phyloP scores from a whole-genome alignment of 176 grass and related monocot genomes.

The Cenchrus fungigraminus region DNA sequence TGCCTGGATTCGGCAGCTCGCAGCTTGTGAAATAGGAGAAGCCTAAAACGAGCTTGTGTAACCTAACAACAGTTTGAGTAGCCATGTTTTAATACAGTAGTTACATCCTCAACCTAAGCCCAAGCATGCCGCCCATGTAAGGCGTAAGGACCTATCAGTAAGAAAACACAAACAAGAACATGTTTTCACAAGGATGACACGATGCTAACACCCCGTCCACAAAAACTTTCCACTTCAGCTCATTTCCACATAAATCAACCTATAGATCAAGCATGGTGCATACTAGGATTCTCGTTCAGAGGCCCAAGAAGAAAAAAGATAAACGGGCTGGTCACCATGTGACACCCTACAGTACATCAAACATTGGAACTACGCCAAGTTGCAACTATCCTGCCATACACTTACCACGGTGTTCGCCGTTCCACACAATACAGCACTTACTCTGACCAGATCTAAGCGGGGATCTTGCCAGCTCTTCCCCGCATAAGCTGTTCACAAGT shows the following conservation, averaged over 20 bases:
- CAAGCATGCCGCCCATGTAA: too few species aligned
- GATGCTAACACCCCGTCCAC: neutral
- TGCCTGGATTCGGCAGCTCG: too few species aligned
- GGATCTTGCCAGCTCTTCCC: neutral
- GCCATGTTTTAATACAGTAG: too few species aligned
- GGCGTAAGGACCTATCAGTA: too few species aligned
- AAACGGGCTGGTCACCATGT: neutral
- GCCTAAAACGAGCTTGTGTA: too few species aligned
- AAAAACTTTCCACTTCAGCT: neutral
- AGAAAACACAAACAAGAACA: too few species aligned
- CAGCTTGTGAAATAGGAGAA: too few species aligned
- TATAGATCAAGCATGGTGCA: neutral
- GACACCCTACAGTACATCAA: neutral
- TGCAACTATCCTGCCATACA: neutral
- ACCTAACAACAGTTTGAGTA: too few species aligned
- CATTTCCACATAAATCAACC: neutral
- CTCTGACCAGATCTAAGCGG: neutral
- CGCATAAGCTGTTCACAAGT: constrained; percentile 8
- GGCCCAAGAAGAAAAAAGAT: neutral
- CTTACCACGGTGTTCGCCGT: neutral
- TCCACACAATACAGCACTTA: constrained; percentile 4
- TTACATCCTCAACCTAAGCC: too few species aligned
- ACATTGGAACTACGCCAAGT: neutral
- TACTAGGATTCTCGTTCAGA: neutral
- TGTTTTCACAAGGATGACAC: too few species aligned